Evolutionary conservation across 2,329 filamentous ascomycete species (phyloP).

Genomic region (Fusarium circinatum): DNA sequence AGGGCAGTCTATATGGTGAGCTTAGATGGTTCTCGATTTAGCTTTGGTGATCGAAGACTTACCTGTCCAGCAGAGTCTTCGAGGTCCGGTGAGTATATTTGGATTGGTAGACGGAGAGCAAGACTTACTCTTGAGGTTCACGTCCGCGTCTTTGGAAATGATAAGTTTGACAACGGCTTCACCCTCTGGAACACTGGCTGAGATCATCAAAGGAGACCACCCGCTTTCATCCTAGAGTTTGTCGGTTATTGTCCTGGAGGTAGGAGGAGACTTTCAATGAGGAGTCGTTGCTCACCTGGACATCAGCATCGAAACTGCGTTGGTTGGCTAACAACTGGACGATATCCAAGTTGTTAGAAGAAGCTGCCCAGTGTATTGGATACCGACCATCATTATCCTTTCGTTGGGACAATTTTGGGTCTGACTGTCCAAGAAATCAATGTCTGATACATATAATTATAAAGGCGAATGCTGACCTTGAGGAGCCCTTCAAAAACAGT

Average conservation of each 20-base stretch:
- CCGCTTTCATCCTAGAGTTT: conserved; percentile 74
- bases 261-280: not conserved
- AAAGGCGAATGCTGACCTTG: conserved; percentile 38
- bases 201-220: conserved; percentile 89
- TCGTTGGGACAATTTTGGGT: conserved; percentile 77
- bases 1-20: conserved; percentile 73
- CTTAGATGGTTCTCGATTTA: not conserved
- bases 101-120: not conserved
- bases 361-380: conserved; percentile 93
- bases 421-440: conserved; percentile 64
- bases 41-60: not conserved
- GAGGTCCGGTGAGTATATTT: not conserved
- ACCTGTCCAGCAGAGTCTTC: conserved; percentile 75
- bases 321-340: conserved; percentile 75
- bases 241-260: not conserved
- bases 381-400: conserved; percentile 90
- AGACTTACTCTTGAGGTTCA: conserved; percentile 74
- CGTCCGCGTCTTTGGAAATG: conserved; percentile 74
- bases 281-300: conserved; percentile 63
- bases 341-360: conserved; percentile 81
- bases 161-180: conserved; percentile 76
- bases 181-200: conserved; percentile 76
- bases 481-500: conserved; percentile 73
- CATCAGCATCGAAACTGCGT: conserved; percentile 84
- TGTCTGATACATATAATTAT: not conserved